Evolutionary conservation across 768 basidiomycete species (phyloP).

Genomic region (Leccinum sublutescens): DNA sequence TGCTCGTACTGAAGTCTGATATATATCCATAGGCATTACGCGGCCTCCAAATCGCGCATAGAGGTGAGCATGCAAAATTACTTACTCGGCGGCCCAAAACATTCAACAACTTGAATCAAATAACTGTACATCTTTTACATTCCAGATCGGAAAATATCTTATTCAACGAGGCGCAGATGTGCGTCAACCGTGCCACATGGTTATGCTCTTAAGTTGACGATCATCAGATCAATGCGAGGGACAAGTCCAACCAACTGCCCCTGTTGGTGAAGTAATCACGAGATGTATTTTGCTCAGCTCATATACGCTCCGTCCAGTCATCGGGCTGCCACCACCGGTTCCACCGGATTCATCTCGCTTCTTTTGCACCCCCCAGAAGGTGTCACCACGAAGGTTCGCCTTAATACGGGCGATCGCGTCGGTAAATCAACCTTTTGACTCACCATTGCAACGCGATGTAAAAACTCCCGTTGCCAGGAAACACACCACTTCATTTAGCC

Average conservation of each 20-base stretch:
- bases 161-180: constrained; percentile 91
- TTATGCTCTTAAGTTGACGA: constrained; percentile 31
- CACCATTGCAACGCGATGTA: background rate
- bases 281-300: background rate
- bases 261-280: constrained; percentile 46
- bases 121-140: constrained; percentile 25
- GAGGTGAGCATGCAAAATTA: constrained; percentile 49
- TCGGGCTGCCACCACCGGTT: constrained; percentile 94
- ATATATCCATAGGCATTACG: constrained; percentile 72
- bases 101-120: constrained; percentile 10
- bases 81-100: constrained; percentile 19
- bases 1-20: constrained; percentile 6
- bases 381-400: constrained; percentile 61
- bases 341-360: constrained; percentile 82
- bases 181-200: constrained; percentile 39
- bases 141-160: constrained; percentile 82
- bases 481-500: constrained; percentile 94
- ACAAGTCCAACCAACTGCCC: constrained; percentile 90
- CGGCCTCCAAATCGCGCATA: constrained; percentile 86
- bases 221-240: constrained; percentile 86
- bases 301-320: constrained; percentile 51
- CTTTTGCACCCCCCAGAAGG: constrained; percentile 83
- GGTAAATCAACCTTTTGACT: constrained; percentile 42
- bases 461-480: constrained; percentile 51
- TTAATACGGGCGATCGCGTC: constrained; percentile 83